Base-by-base conservation (phyloP, 78 protist species). In the Acrasis kona region DNA sequence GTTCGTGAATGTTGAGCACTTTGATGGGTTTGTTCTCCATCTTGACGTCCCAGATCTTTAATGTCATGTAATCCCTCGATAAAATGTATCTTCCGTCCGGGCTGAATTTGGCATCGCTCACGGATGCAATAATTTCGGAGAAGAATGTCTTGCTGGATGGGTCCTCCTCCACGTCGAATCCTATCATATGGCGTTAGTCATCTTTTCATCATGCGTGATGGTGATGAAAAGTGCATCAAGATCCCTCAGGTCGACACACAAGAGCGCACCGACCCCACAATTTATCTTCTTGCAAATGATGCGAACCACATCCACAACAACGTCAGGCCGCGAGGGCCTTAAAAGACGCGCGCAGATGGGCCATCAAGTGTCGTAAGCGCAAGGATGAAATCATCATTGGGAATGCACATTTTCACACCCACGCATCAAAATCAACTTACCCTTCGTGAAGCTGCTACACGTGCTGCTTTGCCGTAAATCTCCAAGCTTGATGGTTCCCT, bases 41-140 rank as follows among this genome's bases (percentile, higher is more conserved):
- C 27, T 19, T 8, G 35, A 91, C 72, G 70, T 95, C 98, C 97
- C 97, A 95, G 10, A 95, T 5, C 74, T 90, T 91, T 38, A 95
- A 82, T 0, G 90, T 89, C 50, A 95, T 41, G 90, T 87, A 97
- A 81, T 97, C 98, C 34, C 99, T 75, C 19, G 97, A 41, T 4
- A 93, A 36, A 65, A 96, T 87, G 77, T 92, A 82, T n/a, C 89
- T 70, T 30, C 97, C 97, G 83, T 78, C 86, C 50, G 70, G 69
- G 50, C 86, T 80, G 78, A 89, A 95, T 32, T 86, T 84, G 42
- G 90, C 84, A 78, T 93, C 97, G 5, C 93, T 72, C 2, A 97
- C 88, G 30, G 93, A 86, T 10, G 89, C 70, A 38, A 89, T 78
- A 65, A 94, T 87, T 72, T 94, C 97, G 1, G 92, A 83, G 82